Evolutionary conservation across 331 rosid species (phyloP), one percentile per base, ranked within the genome.

Genomic region (Saraca asoca): DNA sequence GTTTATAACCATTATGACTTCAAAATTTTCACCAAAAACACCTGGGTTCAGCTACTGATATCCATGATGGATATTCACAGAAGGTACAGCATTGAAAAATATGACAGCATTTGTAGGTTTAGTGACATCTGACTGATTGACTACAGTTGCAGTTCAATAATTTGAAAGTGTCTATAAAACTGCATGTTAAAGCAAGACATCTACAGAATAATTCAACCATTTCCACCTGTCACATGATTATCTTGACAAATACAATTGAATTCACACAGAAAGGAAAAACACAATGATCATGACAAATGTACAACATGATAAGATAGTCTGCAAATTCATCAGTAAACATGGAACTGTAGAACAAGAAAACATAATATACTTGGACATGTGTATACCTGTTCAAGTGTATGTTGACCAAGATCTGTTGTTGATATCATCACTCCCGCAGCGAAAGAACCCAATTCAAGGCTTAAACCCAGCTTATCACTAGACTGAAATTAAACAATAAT

Each of bases 371-470:
- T 13, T 63, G 62, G 70, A 68, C 58, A 60, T 58, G 60, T 53
- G n/a, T 37, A 57, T 83, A 86, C 98, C 74, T 93, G 95, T 66
- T 93, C 96, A 70, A 90, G 90, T 9, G 98, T 90, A 76, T 93
- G 97, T 71, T 93, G 98, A 73, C 90, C 97, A 70, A 93, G 98
- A 88, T 86, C 97, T 66, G 98, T 94, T 5, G 98, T 94, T 69
- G 96, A 84, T 74, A 94, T 90, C 97, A 94, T 94, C 80, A 94
- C 96, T 50, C 96, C 96, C 5, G 96, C 97, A 12, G 96, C 97
- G 62, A 90, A 94, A 57, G 97, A 94, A 77, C 99, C 98, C 45
- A 94, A 75, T 75, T 94, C 97, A 64, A 94, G 90, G 70, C 97
- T 94, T 71, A 94, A 80, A 67, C 98, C 95, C 76, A 94, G 86